Evolutionary conservation across 164 flowering plant species (phyloP), one percentile per base, ranked within the genome.

Genomic region (Brasenia schreberi): DNA sequence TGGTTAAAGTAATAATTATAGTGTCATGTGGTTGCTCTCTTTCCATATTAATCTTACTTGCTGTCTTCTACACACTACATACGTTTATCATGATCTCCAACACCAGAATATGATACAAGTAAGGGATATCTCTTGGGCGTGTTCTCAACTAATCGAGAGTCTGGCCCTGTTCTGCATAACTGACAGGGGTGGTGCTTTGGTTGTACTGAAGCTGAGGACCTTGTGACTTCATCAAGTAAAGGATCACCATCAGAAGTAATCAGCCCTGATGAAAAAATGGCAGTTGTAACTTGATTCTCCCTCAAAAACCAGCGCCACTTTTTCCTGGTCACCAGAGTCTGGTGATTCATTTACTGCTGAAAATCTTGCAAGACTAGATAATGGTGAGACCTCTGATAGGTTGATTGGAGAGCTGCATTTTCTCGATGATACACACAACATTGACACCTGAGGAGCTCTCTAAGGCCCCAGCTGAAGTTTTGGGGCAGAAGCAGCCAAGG

Each of bases 401-500:
- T 76, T 90, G 75, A 90, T 81, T 45, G 98, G 98, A 16, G 97
- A 94, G 69, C 80, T 94, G 68, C 79, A 89, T 76, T 91, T 94
- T 75, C 86, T 94, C 63, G 97, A 94, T 77, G 97, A 91, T 66
- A 72, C 90, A 64, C n/a, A 74, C 87, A 7, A 68, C 76, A 6
- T 66, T 94, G 72, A 86, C 97, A 7, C 90, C 95, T 4, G 97
- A 94, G 80, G 97, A 94, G 71, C 79, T 94, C 43, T 87, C 97
- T 19, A 78, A 87, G 78, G 97, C 98, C 6, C 98, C 98, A n/a
- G 98, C 98, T 18, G 98, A 91, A 77, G 98, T 94, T 3, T 75
- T 94, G 68, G 98, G 97, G 19, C n/a, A 78, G 98, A 73, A 91
- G 98, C 75, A 89, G 98, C 80, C 98, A 94, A 72, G 97, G 98